Evolutionary conservation across 306 rosid species (phyloP).

Genomic region (Alnus rubra): DNA sequence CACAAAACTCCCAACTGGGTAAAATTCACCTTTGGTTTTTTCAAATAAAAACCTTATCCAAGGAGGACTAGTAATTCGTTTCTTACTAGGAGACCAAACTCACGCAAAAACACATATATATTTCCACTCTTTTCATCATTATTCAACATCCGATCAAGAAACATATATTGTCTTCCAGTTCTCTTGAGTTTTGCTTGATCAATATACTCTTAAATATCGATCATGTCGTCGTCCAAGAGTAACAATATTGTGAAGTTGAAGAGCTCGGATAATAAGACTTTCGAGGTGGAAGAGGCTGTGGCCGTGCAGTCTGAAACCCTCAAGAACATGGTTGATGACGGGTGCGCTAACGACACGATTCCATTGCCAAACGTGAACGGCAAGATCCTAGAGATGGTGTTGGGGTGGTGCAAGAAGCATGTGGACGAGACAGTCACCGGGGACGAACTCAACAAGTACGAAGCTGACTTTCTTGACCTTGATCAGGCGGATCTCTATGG

Average conservation of each 20-base stretch:
- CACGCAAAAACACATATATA: no score
- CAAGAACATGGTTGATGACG: conserved; percentile 12
- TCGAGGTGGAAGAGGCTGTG: not conserved
- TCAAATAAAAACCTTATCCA: no score
- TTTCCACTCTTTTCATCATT: no score
- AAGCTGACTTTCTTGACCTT: conserved; percentile 5
- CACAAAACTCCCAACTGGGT: no score
- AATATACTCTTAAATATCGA: no score
- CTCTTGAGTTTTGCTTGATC: no score
- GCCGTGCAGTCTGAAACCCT: not conserved
- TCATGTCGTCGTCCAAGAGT: not conserved
- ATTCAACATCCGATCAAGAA: no score
- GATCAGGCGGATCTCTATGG: not conserved
- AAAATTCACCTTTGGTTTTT: no score
- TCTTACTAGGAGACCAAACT: no score
- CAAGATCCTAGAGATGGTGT: not conserved
- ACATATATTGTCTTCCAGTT: no score
- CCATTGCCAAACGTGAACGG: conserved; percentile 9
- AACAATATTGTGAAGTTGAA: not conserved
- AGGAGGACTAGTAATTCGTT: no score
- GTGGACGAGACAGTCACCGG: not conserved
- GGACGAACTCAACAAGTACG: not conserved
- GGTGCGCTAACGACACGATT: not conserved
- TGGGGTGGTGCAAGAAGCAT: conserved; percentile 20
- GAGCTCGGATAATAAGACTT: not conserved